phyloP scores from a whole-genome alignment of 495 filamentous ascomycete genomes.

The Aspergillus leporis region DNA sequence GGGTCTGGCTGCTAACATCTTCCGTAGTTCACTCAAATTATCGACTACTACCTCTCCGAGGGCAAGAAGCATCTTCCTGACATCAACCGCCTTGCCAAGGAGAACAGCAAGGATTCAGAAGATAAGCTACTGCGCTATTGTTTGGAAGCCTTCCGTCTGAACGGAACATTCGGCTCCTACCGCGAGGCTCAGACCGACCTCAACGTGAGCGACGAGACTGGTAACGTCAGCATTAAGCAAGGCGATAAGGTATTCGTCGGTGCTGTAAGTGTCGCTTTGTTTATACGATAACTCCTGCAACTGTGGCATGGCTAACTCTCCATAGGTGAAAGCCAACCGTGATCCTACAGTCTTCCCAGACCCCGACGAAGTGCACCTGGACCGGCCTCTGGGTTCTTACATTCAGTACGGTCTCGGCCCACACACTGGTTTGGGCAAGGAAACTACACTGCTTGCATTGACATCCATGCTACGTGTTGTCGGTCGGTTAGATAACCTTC shows the following conservation, averaged over 20 bases:
- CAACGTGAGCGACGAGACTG: constrained; percentile 53
- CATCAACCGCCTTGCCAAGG: constrained; percentile 56
- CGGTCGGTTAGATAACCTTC: constrained; percentile 57
- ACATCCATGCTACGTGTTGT: constrained; percentile 65
- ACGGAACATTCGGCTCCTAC: constrained; percentile 59
- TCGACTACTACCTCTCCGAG: constrained; percentile 74
- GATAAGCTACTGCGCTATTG: constrained; percentile 51
- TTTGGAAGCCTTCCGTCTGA: constrained; percentile 60
- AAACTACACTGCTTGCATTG: constrained; percentile 62
- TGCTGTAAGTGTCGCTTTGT: constrained; percentile 34
- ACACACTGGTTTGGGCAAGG: constrained; percentile 61
- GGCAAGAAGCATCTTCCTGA: constrained; percentile 57
- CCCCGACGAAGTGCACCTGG: constrained; percentile 62
- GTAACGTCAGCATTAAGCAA: constrained; percentile 48
- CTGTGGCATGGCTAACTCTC: constrained; percentile 7
- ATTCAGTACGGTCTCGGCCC: constrained; percentile 65
- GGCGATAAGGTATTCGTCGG: constrained; percentile 56
- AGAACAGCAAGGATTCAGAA: constrained; percentile 47
- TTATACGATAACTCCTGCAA: constrained; percentile 19
- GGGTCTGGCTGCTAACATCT: not conserved
- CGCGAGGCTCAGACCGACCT: constrained; percentile 46
- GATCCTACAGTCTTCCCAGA: constrained; percentile 69
- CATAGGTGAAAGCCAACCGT: constrained; percentile 48
- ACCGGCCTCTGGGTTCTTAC: constrained; percentile 68
- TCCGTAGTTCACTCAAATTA: constrained; percentile 64